Evolutionary conservation across 495 filamentous ascomycete species (phyloP), one percentile per base, ranked within the genome.

Genomic region (Endocarpon pusillum): DNA sequence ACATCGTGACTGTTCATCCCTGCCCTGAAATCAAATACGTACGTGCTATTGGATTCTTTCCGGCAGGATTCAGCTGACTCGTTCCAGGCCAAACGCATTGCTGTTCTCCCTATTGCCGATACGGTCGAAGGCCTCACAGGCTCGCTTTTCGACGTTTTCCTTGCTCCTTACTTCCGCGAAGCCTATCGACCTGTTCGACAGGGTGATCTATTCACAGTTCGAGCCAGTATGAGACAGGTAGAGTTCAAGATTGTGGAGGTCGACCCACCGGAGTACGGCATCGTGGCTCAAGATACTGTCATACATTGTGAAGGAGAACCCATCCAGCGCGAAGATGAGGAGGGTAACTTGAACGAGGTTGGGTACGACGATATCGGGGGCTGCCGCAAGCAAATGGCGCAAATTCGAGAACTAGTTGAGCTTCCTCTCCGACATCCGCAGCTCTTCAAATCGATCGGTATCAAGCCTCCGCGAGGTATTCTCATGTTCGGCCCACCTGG

Each of bases 11-110:
- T 34, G 81, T 97, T 37, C 85, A 96, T 65, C 71, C 89, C n/a
- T 97, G 89, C 63, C 87, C 91, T n/a, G 89, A 97, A 55, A 97
- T 97, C 62, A 97, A 97, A 93, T 97, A 97, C 59, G 86, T 94
- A 61, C 53, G 84, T 61, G 34, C 19, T 30, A 37, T 33, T 35
- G 44, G 43, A 46, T 36, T 10, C 12, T 25, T 33, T 37, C 15
- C 34, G 4, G 22, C 14, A 15, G 14, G 21, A 12, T 31, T 19
- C 37, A 33, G 46, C 59, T 46, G 59, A 40, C 19, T 27, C 27
- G 11, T 33, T 8, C 21, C 34, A 94, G 86, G 89, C 89, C 58
- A 96, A 96, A 71, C 86, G 89, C 47, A 94, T 97, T 53, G 89
- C 91, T 24, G 89, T 97, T 32, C 85, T 97, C 26, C 89, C 89